These are phyloP conservation scores for Polygonum maritimum DNA, from an alignment of 148 eudicot species.

Conservation along the genomic window DNA sequence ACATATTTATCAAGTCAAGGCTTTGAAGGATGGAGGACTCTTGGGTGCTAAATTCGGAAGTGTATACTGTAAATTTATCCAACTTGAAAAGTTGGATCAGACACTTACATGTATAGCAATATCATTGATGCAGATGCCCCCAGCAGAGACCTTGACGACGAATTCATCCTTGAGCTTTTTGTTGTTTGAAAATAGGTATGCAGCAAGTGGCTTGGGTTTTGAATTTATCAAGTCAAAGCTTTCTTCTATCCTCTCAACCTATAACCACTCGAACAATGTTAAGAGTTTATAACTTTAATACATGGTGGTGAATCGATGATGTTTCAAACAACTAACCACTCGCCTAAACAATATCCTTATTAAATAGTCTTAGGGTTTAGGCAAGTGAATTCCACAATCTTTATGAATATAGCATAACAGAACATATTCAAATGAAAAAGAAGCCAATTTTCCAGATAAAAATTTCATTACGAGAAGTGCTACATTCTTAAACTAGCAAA, in stretches of 20 bases:
- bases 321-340: background rate
- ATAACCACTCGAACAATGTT: background rate
- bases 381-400: background rate
- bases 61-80: background rate
- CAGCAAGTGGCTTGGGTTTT: conserved; percentile 56
- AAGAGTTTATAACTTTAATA: background rate
- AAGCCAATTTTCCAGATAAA: background rate
- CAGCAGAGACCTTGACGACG: conserved; percentile 36
- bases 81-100: background rate
- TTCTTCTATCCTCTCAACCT: conserved; percentile 51
- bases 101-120: conserved; percentile 39
- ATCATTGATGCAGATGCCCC: conserved; percentile 52
- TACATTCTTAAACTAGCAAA: background rate
- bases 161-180: conserved; percentile 43
- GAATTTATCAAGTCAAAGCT: conserved; percentile 29
- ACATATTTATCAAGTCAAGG: background rate
- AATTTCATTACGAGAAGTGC: background rate
- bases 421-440: background rate
- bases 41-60: background rate
- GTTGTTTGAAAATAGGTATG: conserved; percentile 53
- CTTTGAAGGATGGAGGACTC: background rate
- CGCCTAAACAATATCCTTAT: background rate
- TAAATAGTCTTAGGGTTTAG: background rate
- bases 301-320: background rate
- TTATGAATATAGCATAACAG: background rate